Percentiles rank a stretch among this genome's conserved stretches.
phyloP scores from a whole-genome alignment of 768 basidiomycete genomes.

The Gloeopeniophorella convolvens region DNA sequence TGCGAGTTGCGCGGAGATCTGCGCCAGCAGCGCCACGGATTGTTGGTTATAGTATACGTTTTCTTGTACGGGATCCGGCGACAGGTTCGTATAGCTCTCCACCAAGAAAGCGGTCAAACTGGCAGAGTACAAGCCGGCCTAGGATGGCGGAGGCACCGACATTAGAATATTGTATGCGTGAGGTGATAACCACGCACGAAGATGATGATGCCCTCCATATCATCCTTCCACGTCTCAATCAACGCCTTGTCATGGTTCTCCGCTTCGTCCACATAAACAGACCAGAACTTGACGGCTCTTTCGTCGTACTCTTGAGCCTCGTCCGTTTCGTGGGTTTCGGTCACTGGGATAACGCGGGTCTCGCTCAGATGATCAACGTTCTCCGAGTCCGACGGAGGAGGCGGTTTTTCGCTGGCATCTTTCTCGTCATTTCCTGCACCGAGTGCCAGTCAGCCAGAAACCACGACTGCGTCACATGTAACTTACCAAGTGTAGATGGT shows the following conservation, averaged over 20 bases:
- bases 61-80: conserved; percentile 2
- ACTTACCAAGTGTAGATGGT: background rate
- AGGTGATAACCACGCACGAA: too few species aligned
- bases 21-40: conserved; percentile 1
- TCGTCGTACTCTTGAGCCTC: conserved; percentile 27
- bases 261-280: conserved; percentile 31
- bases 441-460: too few species aligned
- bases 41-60: background rate
- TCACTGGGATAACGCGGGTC: background rate
- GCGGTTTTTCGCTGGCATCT: background rate
- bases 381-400: background rate
- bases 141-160: background rate
- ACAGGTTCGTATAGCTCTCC: conserved; percentile 4
- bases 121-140: conserved; percentile 13
- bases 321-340: background rate
- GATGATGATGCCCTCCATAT: conserved; percentile 37
- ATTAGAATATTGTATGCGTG: too few species aligned
- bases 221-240: conserved; percentile 34
- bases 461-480: too few species aligned
- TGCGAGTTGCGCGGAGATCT: conserved; percentile 10
- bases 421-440: too few species aligned
- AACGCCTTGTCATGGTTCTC: conserved; percentile 30
- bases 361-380: background rate
- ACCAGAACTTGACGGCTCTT: conserved; percentile 35
- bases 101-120: conserved; percentile 9